Evolutionary conservation across 441 rosid genomes (phyloP), one percentile per base, ranked within the genome.

Genomic region (Kokia cookei): DNA sequence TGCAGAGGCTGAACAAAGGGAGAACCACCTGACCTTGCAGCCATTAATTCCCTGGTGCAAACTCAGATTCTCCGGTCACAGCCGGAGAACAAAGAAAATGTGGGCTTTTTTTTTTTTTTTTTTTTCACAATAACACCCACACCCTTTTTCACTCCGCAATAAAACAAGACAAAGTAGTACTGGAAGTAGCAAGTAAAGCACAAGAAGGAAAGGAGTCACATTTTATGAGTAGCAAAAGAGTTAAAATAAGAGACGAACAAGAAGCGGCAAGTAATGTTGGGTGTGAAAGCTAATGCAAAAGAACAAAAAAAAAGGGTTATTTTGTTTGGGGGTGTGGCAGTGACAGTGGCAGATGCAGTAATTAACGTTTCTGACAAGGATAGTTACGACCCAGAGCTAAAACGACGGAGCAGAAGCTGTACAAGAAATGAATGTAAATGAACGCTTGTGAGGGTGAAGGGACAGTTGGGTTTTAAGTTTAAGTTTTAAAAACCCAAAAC

Each of bases 361-460:
- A 89, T 82, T 82, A 87, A 69, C 54, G 71, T 32, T 40, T 50
- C 87, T 87, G 89, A 85, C 90, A 87, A 61, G 86, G 88, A 89
- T 82, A 77, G 82, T 82, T 83, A 83, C 81, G 78, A 80, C 81
- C 78, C 73, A 45, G 65, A 61, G 75, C 74, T 70, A 74, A 78
- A 76, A 26, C 19, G 58, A 35, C 62, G 12, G 37, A 43, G 50
- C 48, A 69, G 27, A 26, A 54, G 43, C 17, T 8, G 53, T 22
- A 5, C 55, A 72, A 27, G 32, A 73, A 45, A 51, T 27, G 58
- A 72, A 45, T 40, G 35, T 32, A 32, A 32, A 32, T 32, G 37
- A 5, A 24, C 27, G 73, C 69, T 71, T 19, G 26, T 54, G 27
- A 54, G 22, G 26, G 27, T 54, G 59, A 10, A 17, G 13, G 8